These are phyloP conservation scores for Botrytis galanthina DNA, from an alignment of 2,329 filamentous ascomycete species.

Conservation along the genomic window DNA sequence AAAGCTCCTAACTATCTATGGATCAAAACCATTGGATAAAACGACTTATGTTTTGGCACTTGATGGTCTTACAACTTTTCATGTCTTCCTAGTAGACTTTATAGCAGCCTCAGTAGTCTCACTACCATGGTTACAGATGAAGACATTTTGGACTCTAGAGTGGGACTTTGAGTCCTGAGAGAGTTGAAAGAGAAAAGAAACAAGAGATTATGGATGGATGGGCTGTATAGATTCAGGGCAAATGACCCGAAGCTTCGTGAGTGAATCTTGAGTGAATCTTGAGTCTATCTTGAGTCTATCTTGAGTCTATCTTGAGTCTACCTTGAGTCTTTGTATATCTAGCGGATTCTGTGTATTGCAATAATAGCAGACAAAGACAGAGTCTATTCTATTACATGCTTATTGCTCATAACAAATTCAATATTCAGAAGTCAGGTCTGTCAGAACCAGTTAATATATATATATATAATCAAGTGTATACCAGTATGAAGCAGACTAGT, in stretches of 20 bases:
- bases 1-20: not conserved
- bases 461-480: not conserved
- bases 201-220: not conserved
- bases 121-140: not conserved
- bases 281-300: too few species aligned
- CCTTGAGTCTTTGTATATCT: too few species aligned
- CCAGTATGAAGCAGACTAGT: not conserved
- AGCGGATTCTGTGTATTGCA: not conserved
- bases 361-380: not conserved
- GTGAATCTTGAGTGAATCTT: too few species aligned
- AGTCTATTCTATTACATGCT: not conserved
- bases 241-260: not conserved
- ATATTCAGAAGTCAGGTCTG: not conserved
- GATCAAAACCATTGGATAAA: not conserved
- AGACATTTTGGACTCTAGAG: not conserved
- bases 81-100: not conserved
- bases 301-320: too few species aligned
- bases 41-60: not conserved
- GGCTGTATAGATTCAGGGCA: not conserved
- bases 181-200: too few species aligned
- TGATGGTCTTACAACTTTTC: not conserved
- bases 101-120: not conserved
- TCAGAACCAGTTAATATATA: not conserved
- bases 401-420: not conserved
- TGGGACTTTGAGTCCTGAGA: not conserved